phyloP scores from a whole-genome alignment of 352 stramenopile species.

The Pythium sp. region DNA sequence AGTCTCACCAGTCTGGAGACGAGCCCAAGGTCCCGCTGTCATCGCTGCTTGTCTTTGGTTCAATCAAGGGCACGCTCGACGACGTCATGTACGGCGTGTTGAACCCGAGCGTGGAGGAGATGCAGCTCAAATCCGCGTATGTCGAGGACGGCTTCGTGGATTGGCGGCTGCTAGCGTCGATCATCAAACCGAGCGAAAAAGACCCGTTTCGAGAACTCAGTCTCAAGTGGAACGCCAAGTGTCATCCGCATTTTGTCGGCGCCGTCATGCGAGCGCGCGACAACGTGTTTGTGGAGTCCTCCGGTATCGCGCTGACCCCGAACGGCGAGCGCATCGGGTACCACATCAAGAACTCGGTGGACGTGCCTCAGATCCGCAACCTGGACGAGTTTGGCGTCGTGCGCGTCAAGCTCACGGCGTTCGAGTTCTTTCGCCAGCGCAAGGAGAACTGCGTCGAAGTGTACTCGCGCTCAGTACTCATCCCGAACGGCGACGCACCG shows the following conservation, averaged over 20 bases:
- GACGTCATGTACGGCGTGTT: conserved; percentile 46
- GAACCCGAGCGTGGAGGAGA: conserved; percentile 15
- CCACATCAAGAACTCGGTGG: conserved; percentile 14
- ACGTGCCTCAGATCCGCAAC: not conserved
- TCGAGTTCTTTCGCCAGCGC: too few species aligned
- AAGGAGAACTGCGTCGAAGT: too few species aligned
- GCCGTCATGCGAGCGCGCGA: conserved; percentile 53
- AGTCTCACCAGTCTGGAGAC: conserved; percentile 27
- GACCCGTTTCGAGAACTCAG: conserved; percentile 44
- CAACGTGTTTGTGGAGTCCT: conserved; percentile 56
- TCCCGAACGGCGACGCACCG: too few species aligned
- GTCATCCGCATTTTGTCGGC: conserved; percentile 29
- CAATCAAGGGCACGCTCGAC: conserved; percentile 26
- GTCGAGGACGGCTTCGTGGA: conserved; percentile 46
- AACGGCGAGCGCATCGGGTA: conserved; percentile 53
- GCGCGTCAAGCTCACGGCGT: too few species aligned
- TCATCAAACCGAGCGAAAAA: conserved; percentile 30
- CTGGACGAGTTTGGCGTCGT: not conserved
- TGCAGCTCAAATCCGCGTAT: not conserved
- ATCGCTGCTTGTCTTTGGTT: too few species aligned
- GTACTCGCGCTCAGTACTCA: too few species aligned
- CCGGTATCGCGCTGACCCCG: conserved; percentile 30
- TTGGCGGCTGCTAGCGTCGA: conserved; percentile 33
- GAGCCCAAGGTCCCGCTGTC: conserved; percentile 22
- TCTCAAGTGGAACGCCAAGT: conserved; percentile 58